Percentiles rank a stretch among this genome's conserved stretches.
These are phyloP conservation scores for Flammula alnicola DNA, from an alignment of 1,284 basidiomycete species.

Conservation along the genomic window DNA sequence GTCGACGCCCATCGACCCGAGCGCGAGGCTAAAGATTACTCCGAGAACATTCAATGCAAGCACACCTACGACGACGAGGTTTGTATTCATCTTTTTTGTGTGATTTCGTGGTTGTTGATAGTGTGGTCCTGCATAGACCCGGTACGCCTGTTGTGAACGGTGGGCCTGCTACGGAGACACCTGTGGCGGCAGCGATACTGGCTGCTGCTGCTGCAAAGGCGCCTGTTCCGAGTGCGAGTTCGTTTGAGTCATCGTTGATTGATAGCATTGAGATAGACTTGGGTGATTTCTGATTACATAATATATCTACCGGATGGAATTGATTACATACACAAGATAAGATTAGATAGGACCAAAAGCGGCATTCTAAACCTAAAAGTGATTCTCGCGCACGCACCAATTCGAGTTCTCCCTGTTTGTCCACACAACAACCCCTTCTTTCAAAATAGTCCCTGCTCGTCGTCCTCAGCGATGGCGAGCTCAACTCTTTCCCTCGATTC, in stretches of 20 bases:
- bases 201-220: constrained; percentile 26
- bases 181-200: constrained; percentile 2
- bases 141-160: constrained; percentile 48
- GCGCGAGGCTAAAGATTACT: constrained; percentile 63
- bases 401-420: constrained; percentile 35
- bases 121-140: constrained; percentile 40
- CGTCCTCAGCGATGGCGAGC: constrained; percentile 51
- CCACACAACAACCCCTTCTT: constrained; percentile 22
- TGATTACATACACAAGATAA: constrained; percentile 23
- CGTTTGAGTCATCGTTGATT: constrained; percentile 62
- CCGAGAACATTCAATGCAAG: constrained; percentile 54
- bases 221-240: constrained; percentile 29
- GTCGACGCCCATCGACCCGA: constrained; percentile 59
- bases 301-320: too few species aligned
- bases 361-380: constrained; percentile 30
- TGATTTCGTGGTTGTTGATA: constrained; percentile 3
- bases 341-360: constrained; percentile 41
- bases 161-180: background rate
- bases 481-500: constrained; percentile 64
- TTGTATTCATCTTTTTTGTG: constrained; percentile 32
- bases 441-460: constrained; percentile 27
- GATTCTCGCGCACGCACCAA: constrained; percentile 51
- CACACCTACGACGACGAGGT: constrained; percentile 52
- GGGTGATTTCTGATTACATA: constrained; percentile 66
- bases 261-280: constrained; percentile 76